Percentiles rank a stretch among this genome's conserved stretches.
These are phyloP conservation scores for Pseudozyma sp. DNA, from an alignment of 1,284 basidiomycete genomes.

Conservation along the genomic window DNA sequence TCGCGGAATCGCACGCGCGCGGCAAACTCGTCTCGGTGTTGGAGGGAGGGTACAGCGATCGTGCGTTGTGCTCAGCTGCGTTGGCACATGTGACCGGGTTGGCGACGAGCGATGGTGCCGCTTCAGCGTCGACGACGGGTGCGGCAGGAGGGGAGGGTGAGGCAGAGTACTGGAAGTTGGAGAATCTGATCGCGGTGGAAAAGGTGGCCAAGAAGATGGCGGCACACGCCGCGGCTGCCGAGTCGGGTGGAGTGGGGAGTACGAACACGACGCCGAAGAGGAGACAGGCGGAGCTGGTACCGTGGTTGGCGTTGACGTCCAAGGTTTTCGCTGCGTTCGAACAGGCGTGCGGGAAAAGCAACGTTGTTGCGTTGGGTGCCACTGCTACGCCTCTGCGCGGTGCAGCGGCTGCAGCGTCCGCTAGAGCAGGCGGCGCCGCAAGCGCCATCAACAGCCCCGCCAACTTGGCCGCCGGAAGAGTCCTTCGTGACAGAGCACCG, in stretches of 20 bases:
- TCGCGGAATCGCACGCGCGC: slow-evolving; percentile 77
- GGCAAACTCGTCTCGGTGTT: slow-evolving; percentile 87
- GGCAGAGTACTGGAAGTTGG: slow-evolving; percentile 48
- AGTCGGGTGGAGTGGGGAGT: slow-evolving; percentile 1
- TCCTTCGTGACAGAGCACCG: slow-evolving; percentile 24
- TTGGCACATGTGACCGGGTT: slow-evolving; percentile 61
- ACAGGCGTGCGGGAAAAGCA: slow-evolving; percentile 43
- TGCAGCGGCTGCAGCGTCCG: slow-evolving; percentile 1
- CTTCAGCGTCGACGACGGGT: not conserved
- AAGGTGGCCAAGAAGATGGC: slow-evolving; percentile 58
- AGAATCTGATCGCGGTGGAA: slow-evolving; percentile 54
- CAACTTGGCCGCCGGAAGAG: slow-evolving; percentile 8
- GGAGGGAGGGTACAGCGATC: slow-evolving; percentile 94
- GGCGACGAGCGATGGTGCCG: not conserved
- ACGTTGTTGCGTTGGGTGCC: slow-evolving; percentile 22
- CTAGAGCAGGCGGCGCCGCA: not conserved
- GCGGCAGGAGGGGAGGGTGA: slow-evolving; percentile 2
- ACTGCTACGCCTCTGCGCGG: slow-evolving; percentile 3
- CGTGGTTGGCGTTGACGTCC: slow-evolving; percentile 50
- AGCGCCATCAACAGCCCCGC: slow-evolving; percentile 21
- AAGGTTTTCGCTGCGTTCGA: slow-evolving; percentile 57
- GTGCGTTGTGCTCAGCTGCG: slow-evolving; percentile 76
- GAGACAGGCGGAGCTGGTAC: slow-evolving; percentile 37
- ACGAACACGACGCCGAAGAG: slow-evolving; percentile 41
- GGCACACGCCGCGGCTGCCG: slow-evolving; percentile 31